A percentile compares a stretch with the other conserved stretches of the same genome.
phyloP scores from a whole-genome alignment of 2,329 filamentous ascomycete genomes.

The Ceratocystiopsis sp. region DNA sequence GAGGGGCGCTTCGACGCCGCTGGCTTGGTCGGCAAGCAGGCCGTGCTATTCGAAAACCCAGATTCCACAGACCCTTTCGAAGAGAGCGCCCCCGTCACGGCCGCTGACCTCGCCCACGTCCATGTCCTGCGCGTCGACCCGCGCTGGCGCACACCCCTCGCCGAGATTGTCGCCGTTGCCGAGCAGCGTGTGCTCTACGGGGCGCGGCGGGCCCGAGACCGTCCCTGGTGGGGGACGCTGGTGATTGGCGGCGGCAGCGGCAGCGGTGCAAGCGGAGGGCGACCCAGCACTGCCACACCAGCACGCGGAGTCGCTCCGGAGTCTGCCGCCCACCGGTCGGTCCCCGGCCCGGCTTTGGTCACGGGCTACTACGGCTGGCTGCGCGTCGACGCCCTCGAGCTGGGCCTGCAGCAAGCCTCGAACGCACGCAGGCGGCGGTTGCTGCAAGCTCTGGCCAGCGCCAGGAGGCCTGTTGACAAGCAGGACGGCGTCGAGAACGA shows the following conservation, averaged over 20 bases:
- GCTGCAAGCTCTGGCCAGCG: conserved; percentile 6
- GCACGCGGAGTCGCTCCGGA: too few species aligned
- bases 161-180: conserved; percentile 21
- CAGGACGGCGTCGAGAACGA: neutral
- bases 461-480: neutral
- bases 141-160: conserved; percentile 10
- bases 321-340: too few species aligned
- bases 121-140: conserved; percentile 29
- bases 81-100: conserved; percentile 4
- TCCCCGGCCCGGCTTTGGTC: conserved; percentile 12
- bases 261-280: conserved; percentile 4
- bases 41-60: too few species aligned
- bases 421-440: conserved; percentile 19
- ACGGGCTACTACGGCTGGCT: conserved; percentile 35
- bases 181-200: conserved; percentile 35
- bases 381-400: conserved; percentile 23
- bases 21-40: too few species aligned
- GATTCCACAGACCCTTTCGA: neutral
- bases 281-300: too few species aligned
- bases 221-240: conserved; percentile 42
- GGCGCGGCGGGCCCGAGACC: conserved; percentile 22
- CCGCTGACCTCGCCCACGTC: conserved; percentile 28
- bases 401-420: neutral
- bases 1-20: conserved; percentile 35
- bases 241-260: conserved; percentile 26